phyloP scores from a whole-genome alignment of 1,284 basidiomycete genomes.

The Tylopilus sp. region DNA sequence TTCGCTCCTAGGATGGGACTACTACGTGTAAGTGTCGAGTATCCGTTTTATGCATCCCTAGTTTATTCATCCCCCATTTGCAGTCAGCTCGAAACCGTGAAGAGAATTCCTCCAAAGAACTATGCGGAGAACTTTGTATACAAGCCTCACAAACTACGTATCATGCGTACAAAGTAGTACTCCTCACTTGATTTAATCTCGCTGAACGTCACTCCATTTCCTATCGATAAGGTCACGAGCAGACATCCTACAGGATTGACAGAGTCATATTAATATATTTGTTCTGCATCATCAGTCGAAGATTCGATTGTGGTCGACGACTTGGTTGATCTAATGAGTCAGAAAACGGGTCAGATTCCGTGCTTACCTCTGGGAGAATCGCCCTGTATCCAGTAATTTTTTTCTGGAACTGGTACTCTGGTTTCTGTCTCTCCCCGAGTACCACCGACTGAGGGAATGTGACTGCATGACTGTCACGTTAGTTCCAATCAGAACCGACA shows the following conservation, averaged over 20 bases:
- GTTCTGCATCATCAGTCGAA: neutral
- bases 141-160: slow-evolving; percentile 77
- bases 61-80: neutral
- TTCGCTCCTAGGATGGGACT: slow-evolving; percentile 61
- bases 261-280: too few relatives aligned
- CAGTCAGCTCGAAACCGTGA: slow-evolving; percentile 67
- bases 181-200: slow-evolving; percentile 6
- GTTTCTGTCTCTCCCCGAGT: neutral
- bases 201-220: slow-evolving; percentile 2
- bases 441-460: neutral
- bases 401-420: neutral
- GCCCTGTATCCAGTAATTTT: too few relatives aligned
- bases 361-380: neutral
- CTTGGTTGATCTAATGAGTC: too few relatives aligned
- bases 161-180: slow-evolving; percentile 88
- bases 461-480: neutral
- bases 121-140: slow-evolving; percentile 92
- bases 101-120: slow-evolving; percentile 85
- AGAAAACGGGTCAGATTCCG: neutral
- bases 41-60: slow-evolving; percentile 2
- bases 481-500: neutral
- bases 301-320: neutral
- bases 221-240: neutral
- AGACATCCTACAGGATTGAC: neutral
- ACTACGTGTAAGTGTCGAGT: slow-evolving; percentile 57